Evolutionary conservation across 495 filamentous ascomycete species (phyloP).

Genomic region (Pyronema omphalodes): DNA sequence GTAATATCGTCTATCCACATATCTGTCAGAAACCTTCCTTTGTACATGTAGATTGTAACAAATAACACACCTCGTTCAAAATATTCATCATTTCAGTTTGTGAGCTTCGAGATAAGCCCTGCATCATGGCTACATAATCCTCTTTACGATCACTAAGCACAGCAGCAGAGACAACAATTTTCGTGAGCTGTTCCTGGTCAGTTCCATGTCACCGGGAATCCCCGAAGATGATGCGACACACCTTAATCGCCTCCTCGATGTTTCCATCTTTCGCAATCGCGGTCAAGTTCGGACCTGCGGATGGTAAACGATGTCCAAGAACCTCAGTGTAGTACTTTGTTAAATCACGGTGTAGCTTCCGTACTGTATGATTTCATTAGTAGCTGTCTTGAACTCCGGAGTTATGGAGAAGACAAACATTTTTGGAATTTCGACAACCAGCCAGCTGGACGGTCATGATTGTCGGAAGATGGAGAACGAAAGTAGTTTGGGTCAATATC

Average conservation of each 20-base stretch:
- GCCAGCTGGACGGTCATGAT: slow-evolving; percentile 8
- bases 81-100: slow-evolving; percentile 24
- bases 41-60: not conserved
- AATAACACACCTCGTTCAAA: slow-evolving; percentile 14
- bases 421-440: slow-evolving; percentile 22
- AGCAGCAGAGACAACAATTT: slow-evolving; percentile 23
- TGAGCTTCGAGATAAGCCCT: slow-evolving; percentile 16
- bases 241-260: slow-evolving; percentile 21
- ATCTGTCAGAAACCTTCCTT: not conserved
- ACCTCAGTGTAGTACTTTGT: slow-evolving; percentile 21
- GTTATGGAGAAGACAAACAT: slow-evolving; percentile 1
- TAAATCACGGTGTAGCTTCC: slow-evolving; percentile 21
- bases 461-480: slow-evolving; percentile 13
- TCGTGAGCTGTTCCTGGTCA: slow-evolving; percentile 11
- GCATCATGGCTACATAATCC: slow-evolving; percentile 22
- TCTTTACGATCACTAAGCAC: slow-evolving; percentile 23
- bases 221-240: not conserved
- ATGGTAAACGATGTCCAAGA: slow-evolving; percentile 19
- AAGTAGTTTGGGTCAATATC: slow-evolving; percentile 25
- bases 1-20: slow-evolving; percentile 17
- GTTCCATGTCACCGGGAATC: not conserved
- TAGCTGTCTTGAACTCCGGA: not conserved
- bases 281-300: slow-evolving; percentile 18
- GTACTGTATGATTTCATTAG: slow-evolving; percentile 4
- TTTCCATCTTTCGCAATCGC: slow-evolving; percentile 23